Evolutionary conservation across 805 yeast genomes (phyloP).

Genomic region (Wickerhamomyces strasburgensis): DNA sequence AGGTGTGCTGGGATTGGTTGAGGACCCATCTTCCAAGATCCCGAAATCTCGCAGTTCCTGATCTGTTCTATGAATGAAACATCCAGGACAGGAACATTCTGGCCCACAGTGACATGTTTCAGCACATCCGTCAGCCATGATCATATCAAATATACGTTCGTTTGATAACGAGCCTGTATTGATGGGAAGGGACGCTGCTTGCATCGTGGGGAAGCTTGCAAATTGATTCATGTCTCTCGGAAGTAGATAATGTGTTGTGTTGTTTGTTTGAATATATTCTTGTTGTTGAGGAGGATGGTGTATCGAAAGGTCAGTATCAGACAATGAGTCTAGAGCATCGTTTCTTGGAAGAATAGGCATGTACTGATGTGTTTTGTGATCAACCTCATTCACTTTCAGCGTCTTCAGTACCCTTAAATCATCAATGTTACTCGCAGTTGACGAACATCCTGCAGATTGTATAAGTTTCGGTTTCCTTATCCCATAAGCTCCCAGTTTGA

Average conservation of each 20-base stretch:
- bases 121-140: slow-evolving; percentile 21
- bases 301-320: no score
- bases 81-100: slow-evolving; percentile 23
- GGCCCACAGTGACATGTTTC: slow-evolving; percentile 25
- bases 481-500: slow-evolving; percentile 7
- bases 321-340: no score
- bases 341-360: slow-evolving; percentile 3
- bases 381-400: slow-evolving; percentile 13
- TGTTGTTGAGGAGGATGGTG: no score
- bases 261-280: no score
- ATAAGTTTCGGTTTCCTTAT: not conserved
- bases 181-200: no score
- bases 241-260: no score
- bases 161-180: no score
- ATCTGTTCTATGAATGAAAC: slow-evolving; percentile 25
- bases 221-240: no score
- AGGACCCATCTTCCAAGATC: slow-evolving; percentile 14
- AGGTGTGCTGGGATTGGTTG: slow-evolving; percentile 16
- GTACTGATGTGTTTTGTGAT: not conserved
- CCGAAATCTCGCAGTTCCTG: slow-evolving; percentile 23
- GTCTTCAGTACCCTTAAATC: slow-evolving; percentile 15
- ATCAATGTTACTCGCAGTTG: not conserved
- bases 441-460: not conserved
- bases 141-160: slow-evolving; percentile 15
- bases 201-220: no score